Conservation (phyloP, 257 asterid species). For the Scutellaria galericulata region DNA sequence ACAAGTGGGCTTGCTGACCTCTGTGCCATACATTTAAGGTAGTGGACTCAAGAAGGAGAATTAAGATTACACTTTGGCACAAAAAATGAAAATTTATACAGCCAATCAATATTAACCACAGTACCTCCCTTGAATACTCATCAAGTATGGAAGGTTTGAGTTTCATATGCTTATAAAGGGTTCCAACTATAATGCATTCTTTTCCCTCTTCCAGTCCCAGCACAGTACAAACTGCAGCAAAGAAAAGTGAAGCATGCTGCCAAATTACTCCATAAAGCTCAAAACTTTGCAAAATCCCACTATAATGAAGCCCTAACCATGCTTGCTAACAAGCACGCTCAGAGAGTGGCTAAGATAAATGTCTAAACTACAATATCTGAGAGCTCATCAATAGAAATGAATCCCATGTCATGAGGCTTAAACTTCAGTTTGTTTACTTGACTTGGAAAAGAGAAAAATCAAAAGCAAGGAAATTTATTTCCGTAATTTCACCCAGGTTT, state of each 20-base stretch:
- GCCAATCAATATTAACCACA: conserved; percentile 9
- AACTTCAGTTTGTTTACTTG: not conserved
- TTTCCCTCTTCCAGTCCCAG: conserved; percentile 83
- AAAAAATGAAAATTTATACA: conserved; percentile 5
- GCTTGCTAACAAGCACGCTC: not conserved
- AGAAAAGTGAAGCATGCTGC: conserved; percentile 17
- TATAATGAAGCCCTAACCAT: conserved; percentile 1
- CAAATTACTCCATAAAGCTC: conserved; percentile 30
- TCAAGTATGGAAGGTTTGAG: conserved; percentile 90
- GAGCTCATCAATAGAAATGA: conserved; percentile 16
- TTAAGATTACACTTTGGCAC: conserved; percentile 16
- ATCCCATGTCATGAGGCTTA: not conserved
- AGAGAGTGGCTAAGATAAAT: conserved; percentile 3
- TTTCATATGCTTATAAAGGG: conserved; percentile 92
- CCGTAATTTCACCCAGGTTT: not conserved
- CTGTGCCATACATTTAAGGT: conserved; percentile 49
- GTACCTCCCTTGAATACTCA: conserved; percentile 96
- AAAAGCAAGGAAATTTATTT: not conserved
- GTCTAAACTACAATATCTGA: not conserved
- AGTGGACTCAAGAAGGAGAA: conserved; percentile 26
- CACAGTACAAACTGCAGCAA: conserved; percentile 82
- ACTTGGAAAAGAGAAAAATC: not conserved
- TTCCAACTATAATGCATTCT: conserved; percentile 87
- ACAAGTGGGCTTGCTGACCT: conserved; percentile 76
- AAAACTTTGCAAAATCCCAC: not conserved